These are phyloP conservation scores for Copromyces sp. DNA, from an alignment of 495 filamentous ascomycete species.

Conservation along the genomic window DNA sequence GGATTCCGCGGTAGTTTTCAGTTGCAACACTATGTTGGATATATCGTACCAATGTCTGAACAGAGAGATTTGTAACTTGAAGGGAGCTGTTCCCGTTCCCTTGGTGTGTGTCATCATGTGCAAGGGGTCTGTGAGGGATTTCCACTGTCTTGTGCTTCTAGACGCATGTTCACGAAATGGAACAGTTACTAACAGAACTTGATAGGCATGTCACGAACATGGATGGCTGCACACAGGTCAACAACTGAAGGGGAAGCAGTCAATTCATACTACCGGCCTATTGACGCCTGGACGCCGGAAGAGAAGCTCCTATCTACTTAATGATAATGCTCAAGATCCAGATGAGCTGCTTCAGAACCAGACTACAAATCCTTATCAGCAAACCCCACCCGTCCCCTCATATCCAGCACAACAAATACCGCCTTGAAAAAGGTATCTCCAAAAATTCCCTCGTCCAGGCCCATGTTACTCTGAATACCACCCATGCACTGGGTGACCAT, in stretches of 20 bases:
- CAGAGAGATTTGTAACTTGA: neutral
- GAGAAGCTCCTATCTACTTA: neutral
- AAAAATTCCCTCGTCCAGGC: constrained; percentile 50
- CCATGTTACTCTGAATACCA: constrained; percentile 55
- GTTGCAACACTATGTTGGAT: neutral
- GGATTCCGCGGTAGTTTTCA: neutral
- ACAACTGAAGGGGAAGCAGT: neutral
- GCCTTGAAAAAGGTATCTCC: constrained; percentile 67
- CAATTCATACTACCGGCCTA: neutral
- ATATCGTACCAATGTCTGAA: neutral
- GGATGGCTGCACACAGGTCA: neutral
- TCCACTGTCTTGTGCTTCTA: neutral
- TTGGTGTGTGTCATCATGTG: neutral
- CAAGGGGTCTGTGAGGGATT: neutral
- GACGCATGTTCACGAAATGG: neutral
- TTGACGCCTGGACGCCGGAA: neutral
- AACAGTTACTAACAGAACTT: neutral
- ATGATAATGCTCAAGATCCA: neutral
- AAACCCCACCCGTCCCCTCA: constrained; percentile 56
- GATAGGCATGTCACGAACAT: neutral
- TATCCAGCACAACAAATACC: constrained; percentile 67
- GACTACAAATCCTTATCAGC: constrained; percentile 38
- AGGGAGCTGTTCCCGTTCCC: neutral
- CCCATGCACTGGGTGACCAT: constrained; percentile 45
- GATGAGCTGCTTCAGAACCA: neutral